Percentiles rank a stretch among this genome's conserved stretches.
phyloP scores from a whole-genome alignment of 352 stramenopile genomes.

The Elongisporangium undulatum region DNA sequence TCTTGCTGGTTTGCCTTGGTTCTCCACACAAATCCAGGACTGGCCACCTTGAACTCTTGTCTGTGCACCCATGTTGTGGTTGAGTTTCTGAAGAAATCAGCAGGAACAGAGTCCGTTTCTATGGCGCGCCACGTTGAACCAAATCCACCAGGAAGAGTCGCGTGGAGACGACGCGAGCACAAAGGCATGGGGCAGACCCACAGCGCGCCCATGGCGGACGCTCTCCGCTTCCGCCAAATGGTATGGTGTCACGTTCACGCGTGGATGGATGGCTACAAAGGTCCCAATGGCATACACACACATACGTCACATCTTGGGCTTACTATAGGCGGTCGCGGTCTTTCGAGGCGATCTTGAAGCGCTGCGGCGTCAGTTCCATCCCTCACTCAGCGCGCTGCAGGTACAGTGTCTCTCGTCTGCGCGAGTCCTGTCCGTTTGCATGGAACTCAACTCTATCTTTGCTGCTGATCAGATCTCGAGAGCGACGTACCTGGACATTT shows the following conservation, averaged over 20 bases:
- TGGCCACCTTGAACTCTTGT: neutral
- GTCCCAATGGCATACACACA: neutral
- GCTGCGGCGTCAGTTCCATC: slow-evolving; percentile 34
- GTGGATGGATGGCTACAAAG: neutral
- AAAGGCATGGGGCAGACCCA: slow-evolving; percentile 50
- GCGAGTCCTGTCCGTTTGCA: neutral
- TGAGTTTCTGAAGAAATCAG: neutral
- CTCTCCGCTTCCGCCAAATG: slow-evolving; percentile 55
- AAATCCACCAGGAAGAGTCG: neutral
- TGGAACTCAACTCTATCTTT: neutral
- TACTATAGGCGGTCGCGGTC: slow-evolving; percentile 30
- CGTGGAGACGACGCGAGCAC: neutral
- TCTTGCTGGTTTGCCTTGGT: neutral
- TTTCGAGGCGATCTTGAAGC: slow-evolving; percentile 44
- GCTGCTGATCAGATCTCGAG: slow-evolving; percentile 45
- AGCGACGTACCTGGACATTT: slow-evolving; percentile 74
- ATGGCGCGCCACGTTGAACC: neutral
- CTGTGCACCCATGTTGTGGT: neutral
- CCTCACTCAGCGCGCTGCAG: slow-evolving; percentile 46
- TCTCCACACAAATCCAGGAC: too few relatives aligned
- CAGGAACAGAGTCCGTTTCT: neutral
- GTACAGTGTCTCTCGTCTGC: slow-evolving; percentile 8
- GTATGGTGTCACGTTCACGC: slow-evolving; percentile 11
- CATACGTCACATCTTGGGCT: too few relatives aligned
- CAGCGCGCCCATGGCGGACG: slow-evolving; percentile 43